Evolutionary conservation across 31 red algal genomes (phyloP).

Genomic region (Bonnemaisonia californica): DNA sequence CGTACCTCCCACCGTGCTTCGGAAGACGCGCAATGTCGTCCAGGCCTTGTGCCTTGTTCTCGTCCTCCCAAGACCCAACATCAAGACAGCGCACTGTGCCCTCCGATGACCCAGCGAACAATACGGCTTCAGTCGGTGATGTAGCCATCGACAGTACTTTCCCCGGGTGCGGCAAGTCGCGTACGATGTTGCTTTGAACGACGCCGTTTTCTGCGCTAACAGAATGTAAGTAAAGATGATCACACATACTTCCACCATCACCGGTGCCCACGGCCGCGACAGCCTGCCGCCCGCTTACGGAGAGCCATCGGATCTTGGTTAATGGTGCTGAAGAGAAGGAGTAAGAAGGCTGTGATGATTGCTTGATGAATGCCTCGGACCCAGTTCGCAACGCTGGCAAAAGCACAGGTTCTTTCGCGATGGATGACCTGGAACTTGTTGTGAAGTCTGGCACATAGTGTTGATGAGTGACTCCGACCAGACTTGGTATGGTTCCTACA

Average conservation of each 20-base stretch:
- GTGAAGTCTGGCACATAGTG: slow-evolving; percentile 39
- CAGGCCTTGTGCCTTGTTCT: slow-evolving; percentile 13
- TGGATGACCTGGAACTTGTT: neutral
- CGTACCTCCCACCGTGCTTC: slow-evolving; percentile 49
- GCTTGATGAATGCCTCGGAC: neutral
- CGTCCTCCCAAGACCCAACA: slow-evolving; percentile 31
- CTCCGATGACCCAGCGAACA: slow-evolving; percentile 34
- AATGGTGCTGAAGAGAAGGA: slow-evolving; percentile 20
- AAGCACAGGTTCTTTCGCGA: neutral
- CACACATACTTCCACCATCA: slow-evolving; percentile 19
- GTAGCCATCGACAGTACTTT: slow-evolving; percentile 38
- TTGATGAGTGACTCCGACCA: neutral
- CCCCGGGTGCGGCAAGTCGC: slow-evolving; percentile 31
- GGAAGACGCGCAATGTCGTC: slow-evolving; percentile 7
- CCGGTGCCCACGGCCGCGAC: slow-evolving; percentile 42
- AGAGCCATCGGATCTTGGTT: slow-evolving; percentile 48
- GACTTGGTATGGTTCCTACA: neutral
- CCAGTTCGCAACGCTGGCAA: neutral
- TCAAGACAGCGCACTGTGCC: slow-evolving; percentile 31
- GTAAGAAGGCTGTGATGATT: neutral
- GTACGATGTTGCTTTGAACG: neutral
- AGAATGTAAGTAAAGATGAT: slow-evolving; percentile 24
- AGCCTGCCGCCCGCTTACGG: slow-evolving; percentile 19
- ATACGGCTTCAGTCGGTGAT: neutral
- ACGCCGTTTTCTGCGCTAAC: neutral